Base-by-base conservation (phyloP, 2,329 filamentous ascomycete genomes). In the Arthrobotrys musiformis region DNA sequence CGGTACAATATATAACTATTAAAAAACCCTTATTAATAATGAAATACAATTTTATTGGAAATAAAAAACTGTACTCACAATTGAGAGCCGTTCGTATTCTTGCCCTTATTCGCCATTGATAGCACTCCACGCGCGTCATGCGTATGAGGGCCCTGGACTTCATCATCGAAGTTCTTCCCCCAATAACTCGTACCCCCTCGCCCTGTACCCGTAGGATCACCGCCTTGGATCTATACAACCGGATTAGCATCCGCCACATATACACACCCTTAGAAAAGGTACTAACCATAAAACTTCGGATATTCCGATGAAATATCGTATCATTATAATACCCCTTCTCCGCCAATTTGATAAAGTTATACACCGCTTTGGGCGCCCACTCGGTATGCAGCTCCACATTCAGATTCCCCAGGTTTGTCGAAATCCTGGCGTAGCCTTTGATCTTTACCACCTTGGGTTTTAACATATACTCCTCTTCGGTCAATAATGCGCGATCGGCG, bases 81-180 rank as follows among this genome's bases (percentile, higher is more conserved):
- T 84, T 99, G 95, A 80, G 90, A 93, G 7, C 92, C 95, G 84
- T 99, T 99, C 22, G 94, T 98, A 82, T 97, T 94, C 82, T 97
- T 97, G 73, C 95, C 95, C 83, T 99, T 99, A 84, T 99, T 99
- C 44, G 95, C 95, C 95, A 99, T 99, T 80, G 91, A 93, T 26
- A 96, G 82, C 0, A 94, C 88, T 11, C 95, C 95, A 28, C 94
- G 87, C 0, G 87, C 85, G 81, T 93, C 91, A 81, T 99, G 95
- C n/a, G 90, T 91, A 44, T 93, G 84, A 0, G 94, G 93, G 0
- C 94, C 93, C 15, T 97, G 93, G 79, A 98, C 91, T 82, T 99
- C 95, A 83, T 99, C 95, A 64, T 91, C 87, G 81, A 99, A 99
- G 78, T 93, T 92, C 84, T 96, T 97, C 73, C 92, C 92, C 95